Percentiles rank a stretch among this genome's conserved stretches.
These are phyloP conservation scores for Suillus placidus DNA, from an alignment of 768 basidiomycete genomes.

Conservation along the genomic window DNA sequence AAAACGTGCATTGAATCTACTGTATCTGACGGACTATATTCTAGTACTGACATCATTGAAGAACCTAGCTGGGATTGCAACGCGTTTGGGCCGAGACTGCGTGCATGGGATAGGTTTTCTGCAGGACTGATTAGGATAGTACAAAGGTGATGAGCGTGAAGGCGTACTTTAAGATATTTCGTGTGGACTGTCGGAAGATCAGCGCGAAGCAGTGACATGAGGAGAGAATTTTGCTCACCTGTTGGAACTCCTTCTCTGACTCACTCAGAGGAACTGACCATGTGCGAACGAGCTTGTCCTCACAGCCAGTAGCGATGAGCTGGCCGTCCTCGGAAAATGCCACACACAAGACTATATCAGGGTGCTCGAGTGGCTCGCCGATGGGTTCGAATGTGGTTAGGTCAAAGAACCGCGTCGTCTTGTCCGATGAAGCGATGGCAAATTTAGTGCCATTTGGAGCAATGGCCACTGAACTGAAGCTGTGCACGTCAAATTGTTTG, in stretches of 20 bases:
- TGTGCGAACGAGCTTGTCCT: not conserved
- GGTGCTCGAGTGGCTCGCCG: not conserved
- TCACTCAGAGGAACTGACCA: not conserved
- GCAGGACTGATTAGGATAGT: not conserved
- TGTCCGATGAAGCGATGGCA: not conserved
- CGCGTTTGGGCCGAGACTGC: not conserved
- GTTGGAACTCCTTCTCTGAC: not conserved
- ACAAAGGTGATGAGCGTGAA: not conserved
- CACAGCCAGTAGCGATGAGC: not conserved
- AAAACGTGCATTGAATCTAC: not conserved
- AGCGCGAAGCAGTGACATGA: not conserved
- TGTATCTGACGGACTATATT: too few relatives aligned
- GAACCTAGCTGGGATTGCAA: not conserved
- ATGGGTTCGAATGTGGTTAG: not conserved
- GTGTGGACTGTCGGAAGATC: not conserved
- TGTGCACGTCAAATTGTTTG: not conserved
- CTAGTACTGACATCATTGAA: not conserved
- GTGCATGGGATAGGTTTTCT: not conserved
- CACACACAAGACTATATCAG: not conserved
- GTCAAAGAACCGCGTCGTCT: not conserved
- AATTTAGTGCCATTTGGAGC: not conserved
- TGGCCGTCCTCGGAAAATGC: not conserved
- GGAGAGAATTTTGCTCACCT: not conserved
- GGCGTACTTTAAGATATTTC: not conserved
- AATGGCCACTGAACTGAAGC: not conserved